phyloP scores from a whole-genome alignment of 495 filamentous ascomycete genomes.

The Lichenothelia convexa region DNA sequence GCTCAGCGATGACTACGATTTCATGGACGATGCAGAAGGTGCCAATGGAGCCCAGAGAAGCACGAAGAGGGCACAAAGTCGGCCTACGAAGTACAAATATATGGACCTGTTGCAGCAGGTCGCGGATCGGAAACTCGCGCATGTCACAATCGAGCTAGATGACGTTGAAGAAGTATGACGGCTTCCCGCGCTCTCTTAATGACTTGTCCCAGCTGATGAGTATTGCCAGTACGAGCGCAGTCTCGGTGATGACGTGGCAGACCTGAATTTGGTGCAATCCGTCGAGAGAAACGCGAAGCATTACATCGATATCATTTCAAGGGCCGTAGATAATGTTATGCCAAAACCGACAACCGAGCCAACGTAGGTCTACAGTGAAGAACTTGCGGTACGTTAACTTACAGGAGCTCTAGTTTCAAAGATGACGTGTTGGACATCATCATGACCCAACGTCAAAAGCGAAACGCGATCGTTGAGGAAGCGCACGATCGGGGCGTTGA shows the following conservation, averaged over 20 bases:
- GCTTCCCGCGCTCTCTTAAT: not conserved
- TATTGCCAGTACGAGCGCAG: slow-evolving; percentile 50
- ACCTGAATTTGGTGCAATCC: slow-evolving; percentile 59
- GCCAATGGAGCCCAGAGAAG: slow-evolving; percentile 24
- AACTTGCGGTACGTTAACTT: not conserved
- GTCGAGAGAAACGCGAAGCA: slow-evolving; percentile 84
- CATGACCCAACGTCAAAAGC: slow-evolving; percentile 72
- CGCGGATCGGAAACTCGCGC: slow-evolving; percentile 52
- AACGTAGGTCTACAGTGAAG: slow-evolving; percentile 46
- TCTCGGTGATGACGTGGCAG: slow-evolving; percentile 35
- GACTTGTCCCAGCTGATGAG: not conserved
- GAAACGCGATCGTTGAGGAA: slow-evolving; percentile 57
- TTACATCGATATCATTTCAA: slow-evolving; percentile 79
- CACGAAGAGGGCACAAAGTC: slow-evolving; percentile 22
- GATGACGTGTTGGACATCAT: slow-evolving; percentile 95
- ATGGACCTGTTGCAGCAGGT: slow-evolving; percentile 77
- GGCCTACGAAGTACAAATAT: slow-evolving; percentile 64
- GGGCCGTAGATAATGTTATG: slow-evolving; percentile 75
- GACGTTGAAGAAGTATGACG: slow-evolving; percentile 52
- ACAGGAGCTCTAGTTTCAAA: slow-evolving; percentile 64
- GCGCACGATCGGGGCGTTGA: slow-evolving; percentile 49
- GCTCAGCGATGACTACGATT: slow-evolving; percentile 84
- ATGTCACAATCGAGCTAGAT: slow-evolving; percentile 76
- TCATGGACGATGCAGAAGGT: slow-evolving; percentile 67
- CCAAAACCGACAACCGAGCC: slow-evolving; percentile 60